phyloP scores from a whole-genome alignment of 768 basidiomycete species.

The Daedaleopsis nitida region DNA sequence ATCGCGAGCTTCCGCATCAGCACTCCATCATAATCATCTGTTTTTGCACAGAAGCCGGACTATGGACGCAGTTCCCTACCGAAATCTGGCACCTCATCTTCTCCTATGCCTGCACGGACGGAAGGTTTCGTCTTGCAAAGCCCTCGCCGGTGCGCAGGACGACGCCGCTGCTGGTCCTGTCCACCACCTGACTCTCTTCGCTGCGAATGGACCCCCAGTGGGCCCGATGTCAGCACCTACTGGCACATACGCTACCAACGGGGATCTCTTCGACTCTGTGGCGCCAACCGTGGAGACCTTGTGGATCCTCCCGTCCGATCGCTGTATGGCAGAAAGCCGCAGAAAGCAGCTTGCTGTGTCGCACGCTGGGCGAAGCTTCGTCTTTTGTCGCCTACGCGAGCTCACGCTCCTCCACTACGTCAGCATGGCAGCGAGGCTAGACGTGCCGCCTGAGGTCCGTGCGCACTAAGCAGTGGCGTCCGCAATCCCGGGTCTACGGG shows the following conservation, averaged over 20 bases:
- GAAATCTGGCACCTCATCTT: slow-evolving; percentile 11
- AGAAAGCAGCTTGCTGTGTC: neutral
- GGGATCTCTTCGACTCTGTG: too few species aligned
- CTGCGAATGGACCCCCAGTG: too few species aligned
- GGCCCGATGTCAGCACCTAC: too few species aligned
- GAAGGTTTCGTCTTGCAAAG: neutral
- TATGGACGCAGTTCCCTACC: neutral
- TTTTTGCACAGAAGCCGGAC: neutral
- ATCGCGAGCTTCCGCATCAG: neutral
- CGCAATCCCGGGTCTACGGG: too few species aligned
- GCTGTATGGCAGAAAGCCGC: too few species aligned
- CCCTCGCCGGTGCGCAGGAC: neutral
- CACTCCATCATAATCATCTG: neutral
- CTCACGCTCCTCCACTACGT: neutral
- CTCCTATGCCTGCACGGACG: slow-evolving; percentile 4
- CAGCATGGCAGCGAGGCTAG: neutral
- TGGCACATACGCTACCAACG: too few species aligned
- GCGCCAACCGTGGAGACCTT: neutral
- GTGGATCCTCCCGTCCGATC: neutral
- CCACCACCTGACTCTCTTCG: too few species aligned
- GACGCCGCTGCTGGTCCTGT: too few species aligned
- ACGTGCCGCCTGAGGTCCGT: neutral
- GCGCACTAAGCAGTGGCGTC: neutral
- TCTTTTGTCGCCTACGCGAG: neutral
- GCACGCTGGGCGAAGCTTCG: neutral